Evolutionary conservation across 2,329 filamentous ascomycete species (phyloP), one percentile per base, ranked within the genome.

Genomic region (Fusarium abutilonis): DNA sequence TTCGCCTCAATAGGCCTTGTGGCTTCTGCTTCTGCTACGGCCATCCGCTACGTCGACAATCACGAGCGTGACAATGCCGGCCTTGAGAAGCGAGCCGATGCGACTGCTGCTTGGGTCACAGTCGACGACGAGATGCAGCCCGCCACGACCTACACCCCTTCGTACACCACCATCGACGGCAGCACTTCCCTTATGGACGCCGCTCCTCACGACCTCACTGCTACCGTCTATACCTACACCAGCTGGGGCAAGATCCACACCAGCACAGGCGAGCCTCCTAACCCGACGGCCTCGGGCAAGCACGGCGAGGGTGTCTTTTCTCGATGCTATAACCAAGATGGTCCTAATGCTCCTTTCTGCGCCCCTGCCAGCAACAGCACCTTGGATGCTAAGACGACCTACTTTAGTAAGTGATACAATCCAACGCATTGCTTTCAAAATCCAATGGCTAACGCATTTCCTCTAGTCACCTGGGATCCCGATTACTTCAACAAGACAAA

Each of bases 381-480:
- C 9, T 72, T 86, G 21, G 77, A 78, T 55, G 75, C 76, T 2
- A 80, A 76, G 28, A 74, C 67, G 11, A 83, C 78, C 0, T 86
- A 86, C 71, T 86, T 84, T 63, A 74, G 83, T 85, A 68, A 58
- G 77, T 63, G 6, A n/a, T 15, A 21, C 17, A 46, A 8, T 6
- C 23, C 10, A 4, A 32, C 32, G 10, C 6, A 15, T 42, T 26
- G 29, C 9, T 31, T 9, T 23, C 17, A 3, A 6, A 10, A 9
- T 4, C 9, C 8, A 35, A 23, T 31, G 35, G 15, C 48, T 60
- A 50, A 56, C 39, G 36, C 9, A 11, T 6, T 4, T 9, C 14
- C 14, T 4, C 19, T 13, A 86, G 84, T 86, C 50, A 85, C 82
- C 26, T 86, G 84, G 83, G 83, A 87, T 63, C 76, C 83, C 21